These are phyloP conservation scores for Medicago lupulina DNA, from an alignment of 306 rosid species.

Conservation along the genomic window DNA sequence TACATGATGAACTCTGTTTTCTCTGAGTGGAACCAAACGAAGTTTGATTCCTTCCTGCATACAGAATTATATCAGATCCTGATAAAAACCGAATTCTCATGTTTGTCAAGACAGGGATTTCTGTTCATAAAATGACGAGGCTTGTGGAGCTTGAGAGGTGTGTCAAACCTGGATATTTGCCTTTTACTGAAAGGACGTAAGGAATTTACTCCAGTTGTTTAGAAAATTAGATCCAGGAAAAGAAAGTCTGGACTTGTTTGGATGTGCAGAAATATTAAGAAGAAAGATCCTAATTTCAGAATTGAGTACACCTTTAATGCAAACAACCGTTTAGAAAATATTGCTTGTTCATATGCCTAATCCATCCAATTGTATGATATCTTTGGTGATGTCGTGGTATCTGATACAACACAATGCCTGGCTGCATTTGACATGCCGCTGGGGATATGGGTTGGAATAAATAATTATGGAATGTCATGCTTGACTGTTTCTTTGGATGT, in stretches of 20 bases:
- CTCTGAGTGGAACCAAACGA: slow-evolving; percentile 96
- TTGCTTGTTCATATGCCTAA: too few species aligned
- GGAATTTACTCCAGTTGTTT: slow-evolving; percentile 87
- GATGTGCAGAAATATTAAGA: slow-evolving; percentile 80
- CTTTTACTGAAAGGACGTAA: slow-evolving; percentile 92
- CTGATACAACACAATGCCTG: too few species aligned
- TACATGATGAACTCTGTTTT: slow-evolving; percentile 95
- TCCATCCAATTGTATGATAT: too few species aligned
- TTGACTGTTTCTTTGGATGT: slow-evolving; percentile 94
- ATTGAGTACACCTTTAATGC: slow-evolving; percentile 81
- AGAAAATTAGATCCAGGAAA: slow-evolving; percentile 91
- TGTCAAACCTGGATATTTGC: too few species aligned
- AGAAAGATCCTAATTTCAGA: slow-evolving; percentile 85
- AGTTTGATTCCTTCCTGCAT: slow-evolving; percentile 98
- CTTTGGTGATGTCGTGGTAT: too few species aligned
- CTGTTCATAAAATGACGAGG: slow-evolving; percentile 98
- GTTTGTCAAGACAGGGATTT: slow-evolving; percentile 95
- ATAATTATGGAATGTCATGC: slow-evolving; percentile 98
- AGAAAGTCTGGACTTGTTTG: slow-evolving; percentile 82
- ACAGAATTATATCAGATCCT: slow-evolving; percentile 82
- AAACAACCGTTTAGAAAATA: too few species aligned
- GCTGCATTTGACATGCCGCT: too few species aligned
- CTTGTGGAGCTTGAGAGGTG: slow-evolving; percentile 97
- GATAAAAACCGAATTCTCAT: slow-evolving; percentile 87
- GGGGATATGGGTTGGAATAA: too few species aligned